Evolutionary conservation across 2,329 filamentous ascomycete species (phyloP).

Genomic region (Aureobasidium sp.): DNA sequence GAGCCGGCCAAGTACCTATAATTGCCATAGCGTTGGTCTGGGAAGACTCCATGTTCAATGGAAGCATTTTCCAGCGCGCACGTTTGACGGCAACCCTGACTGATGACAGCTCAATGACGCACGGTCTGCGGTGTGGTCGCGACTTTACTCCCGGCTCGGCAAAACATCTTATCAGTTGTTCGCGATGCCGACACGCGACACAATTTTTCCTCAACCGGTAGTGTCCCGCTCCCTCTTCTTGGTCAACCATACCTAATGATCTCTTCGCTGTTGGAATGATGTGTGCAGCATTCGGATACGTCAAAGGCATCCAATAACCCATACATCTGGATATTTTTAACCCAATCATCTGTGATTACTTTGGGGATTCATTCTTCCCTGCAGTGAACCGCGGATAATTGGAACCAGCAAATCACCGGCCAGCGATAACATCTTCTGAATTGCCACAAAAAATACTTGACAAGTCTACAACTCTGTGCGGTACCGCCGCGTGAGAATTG

Average conservation of each 20-base stretch:
- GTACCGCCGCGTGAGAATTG: background rate
- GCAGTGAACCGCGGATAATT: background rate
- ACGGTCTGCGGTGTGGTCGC: background rate
- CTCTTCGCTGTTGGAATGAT: constrained; percentile 9
- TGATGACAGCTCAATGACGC: background rate
- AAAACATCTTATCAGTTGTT: constrained; percentile 9
- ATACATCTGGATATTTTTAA: background rate
- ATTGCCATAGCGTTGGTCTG: background rate
- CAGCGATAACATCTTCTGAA: constrained; percentile 10
- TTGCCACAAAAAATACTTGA: constrained; percentile 4
- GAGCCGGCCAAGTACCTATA: background rate
- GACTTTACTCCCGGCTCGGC: constrained; percentile 7
- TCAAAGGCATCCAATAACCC: constrained; percentile 10
- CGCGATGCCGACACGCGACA: constrained; percentile 8
- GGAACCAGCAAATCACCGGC: constrained; percentile 3
- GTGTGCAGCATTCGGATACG: constrained; percentile 1
- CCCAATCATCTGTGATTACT: background rate
- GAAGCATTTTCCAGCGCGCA: background rate
- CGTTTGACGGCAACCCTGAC: background rate
- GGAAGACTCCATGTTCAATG: background rate
- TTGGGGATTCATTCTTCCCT: background rate
- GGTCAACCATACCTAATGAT: background rate
- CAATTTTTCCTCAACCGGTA: constrained; percentile 10
- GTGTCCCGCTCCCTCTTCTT: background rate
- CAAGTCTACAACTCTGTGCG: background rate